Evolutionary conservation across 164 flowering plant genomes (phyloP).

Genomic region (Akebia trifoliata): DNA sequence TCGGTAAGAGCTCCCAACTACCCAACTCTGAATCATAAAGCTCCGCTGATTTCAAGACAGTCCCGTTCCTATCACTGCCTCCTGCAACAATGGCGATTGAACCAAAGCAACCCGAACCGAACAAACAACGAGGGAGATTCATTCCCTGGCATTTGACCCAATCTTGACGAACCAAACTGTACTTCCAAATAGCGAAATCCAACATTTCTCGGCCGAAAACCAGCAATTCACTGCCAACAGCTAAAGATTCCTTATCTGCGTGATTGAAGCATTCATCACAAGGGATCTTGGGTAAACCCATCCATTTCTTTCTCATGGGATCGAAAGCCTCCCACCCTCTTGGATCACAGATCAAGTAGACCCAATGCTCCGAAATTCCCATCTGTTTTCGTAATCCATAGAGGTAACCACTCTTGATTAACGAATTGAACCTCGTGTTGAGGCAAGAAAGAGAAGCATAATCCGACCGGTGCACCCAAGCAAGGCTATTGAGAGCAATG

Average conservation of each 20-base stretch:
- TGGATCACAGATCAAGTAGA: constrained; percentile 50
- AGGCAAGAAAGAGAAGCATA: constrained; percentile 43
- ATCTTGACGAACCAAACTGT: constrained; percentile 24
- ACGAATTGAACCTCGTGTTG: constrained; percentile 35
- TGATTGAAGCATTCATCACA: constrained; percentile 63
- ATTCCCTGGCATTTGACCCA: constrained; percentile 53
- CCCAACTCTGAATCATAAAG: constrained; percentile 50
- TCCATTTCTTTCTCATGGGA: constrained; percentile 44
- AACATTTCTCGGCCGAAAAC: constrained; percentile 59
- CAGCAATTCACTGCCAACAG: constrained; percentile 58
- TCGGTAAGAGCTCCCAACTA: constrained; percentile 51
- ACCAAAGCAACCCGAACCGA: constrained; percentile 55
- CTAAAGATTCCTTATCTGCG: constrained; percentile 67
- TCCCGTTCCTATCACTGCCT: constrained; percentile 54
- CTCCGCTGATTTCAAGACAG: constrained; percentile 53
- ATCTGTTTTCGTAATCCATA: constrained; percentile 41
- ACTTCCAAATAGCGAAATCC: constrained; percentile 59
- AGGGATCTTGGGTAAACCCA: constrained; percentile 51
- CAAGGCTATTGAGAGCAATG: constrained; percentile 48
- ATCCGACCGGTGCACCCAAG: constrained; percentile 44
- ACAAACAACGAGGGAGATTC: constrained; percentile 61
- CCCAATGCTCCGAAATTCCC: constrained; percentile 55
- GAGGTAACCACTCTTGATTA: constrained; percentile 43
- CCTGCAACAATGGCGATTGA: constrained; percentile 66
- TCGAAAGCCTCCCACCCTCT: constrained; percentile 66